Evolutionary conservation across 2,329 filamentous ascomycete species (phyloP), one percentile per base, ranked within the genome.

Genomic region (Akanthomyces muscarius): DNA sequence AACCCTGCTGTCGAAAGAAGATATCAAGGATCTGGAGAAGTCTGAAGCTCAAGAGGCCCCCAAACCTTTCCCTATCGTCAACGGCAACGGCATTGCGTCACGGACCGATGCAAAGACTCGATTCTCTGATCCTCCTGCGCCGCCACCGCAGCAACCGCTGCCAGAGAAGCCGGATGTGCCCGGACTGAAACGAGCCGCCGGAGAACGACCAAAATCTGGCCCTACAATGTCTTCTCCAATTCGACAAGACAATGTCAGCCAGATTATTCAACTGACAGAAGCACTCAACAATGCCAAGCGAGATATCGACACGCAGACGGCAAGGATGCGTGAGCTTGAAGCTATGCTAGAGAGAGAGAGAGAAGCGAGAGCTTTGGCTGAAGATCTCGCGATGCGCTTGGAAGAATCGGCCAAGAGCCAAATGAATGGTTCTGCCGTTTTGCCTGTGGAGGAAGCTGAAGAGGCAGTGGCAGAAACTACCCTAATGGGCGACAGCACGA

Each of bases 71-170:
- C 73, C 72, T n/a, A 70, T 80, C n/a, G 70, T 78, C 1, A 85
- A 86, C 64, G 83, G 83, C 28, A 82, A 80, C 65, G 76, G 74
- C 28, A 69, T 82, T 10, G 77, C 83, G 0, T 85, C 85, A 69
- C 89, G 91, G 67, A 78, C 86, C 23, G 92, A 97, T 71, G 80
- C 88, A 47, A 94, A 95, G 70, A 86, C 90, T 5, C 86, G 92
- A 59, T 98, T 97, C 73, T 95, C 91, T 1, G 93, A 97, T 63
- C 94, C 94, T 57, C 94, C 94, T 4, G 94, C 93, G 25, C 94
- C 94, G 8, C 94, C 94, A 30, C 94, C 94, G 33, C 92, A 96
- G 69, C 93, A 96, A 69, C 94, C 94, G 16, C 80, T 98, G 6
- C 94, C 94, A 1, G 93, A 97, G 72, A 97, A 97, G 74, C 94